phyloP scores from a whole-genome alignment of 1,139 yeast genomes.

The Magnusiomyces fungicola region DNA sequence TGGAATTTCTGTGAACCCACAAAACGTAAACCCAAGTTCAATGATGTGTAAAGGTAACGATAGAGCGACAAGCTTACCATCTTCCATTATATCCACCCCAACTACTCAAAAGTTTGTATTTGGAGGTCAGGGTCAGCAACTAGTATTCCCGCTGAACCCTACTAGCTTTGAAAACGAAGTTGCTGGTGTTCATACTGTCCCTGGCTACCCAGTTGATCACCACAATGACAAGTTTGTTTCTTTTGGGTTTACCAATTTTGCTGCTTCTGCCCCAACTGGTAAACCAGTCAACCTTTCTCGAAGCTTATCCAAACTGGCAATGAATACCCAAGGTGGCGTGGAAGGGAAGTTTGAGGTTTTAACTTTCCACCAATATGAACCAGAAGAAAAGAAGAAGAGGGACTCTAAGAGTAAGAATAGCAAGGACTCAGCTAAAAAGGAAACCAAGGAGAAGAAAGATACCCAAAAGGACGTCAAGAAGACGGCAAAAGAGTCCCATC shows the following conservation, averaged over 20 bases:
- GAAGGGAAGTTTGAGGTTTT: constrained; percentile 14
- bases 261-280: too few species aligned
- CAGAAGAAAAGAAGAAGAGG: constrained; percentile 12
- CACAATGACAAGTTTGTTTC: too few species aligned
- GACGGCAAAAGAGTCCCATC: too few species aligned
- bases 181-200: too few species aligned
- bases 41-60: too few species aligned
- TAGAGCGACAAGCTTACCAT: neutral
- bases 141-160: constrained; percentile 14
- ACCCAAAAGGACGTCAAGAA: constrained; percentile 10
- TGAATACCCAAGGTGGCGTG: constrained; percentile 1
- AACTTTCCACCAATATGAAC: constrained; percentile 16
- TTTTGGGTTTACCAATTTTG: too few species aligned
- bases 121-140: constrained; percentile 16
- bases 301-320: too few species aligned
- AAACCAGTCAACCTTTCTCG: too few species aligned
- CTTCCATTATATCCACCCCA: neutral
- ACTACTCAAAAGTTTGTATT: constrained; percentile 7
- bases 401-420: neutral
- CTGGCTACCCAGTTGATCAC: too few species aligned
- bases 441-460: constrained; percentile 6
- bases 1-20: too few species aligned
- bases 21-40: too few species aligned
- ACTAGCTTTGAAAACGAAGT: neutral
- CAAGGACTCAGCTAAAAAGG: neutral